Base-by-base conservation (phyloP, 768 basidiomycete genomes). In the Naematelia aurantialba region DNA sequence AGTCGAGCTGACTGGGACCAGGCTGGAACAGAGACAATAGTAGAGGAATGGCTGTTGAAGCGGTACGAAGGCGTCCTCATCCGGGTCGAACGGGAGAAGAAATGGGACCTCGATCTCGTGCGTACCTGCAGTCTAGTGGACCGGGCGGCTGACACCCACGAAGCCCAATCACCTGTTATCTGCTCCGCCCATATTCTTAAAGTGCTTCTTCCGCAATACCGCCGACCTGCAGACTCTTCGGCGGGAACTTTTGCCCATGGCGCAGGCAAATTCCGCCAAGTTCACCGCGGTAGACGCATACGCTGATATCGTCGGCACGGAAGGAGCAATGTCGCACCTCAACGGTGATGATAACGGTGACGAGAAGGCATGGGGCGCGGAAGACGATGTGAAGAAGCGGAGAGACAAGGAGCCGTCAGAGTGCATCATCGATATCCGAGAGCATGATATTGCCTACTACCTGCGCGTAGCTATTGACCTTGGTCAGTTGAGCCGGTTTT, bases 381-480 rank as follows among this genome's bases (percentile, higher is more conserved):
- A 76, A 17, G 81, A 76, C 47, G 65, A 72, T 14, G 55, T 51
- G 3, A 68, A 65, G 52, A 72, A 90, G 69, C 82, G 81, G 66
- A 89, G 63, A 45, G 77, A 78, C 52, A 59, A 63, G 52, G 78
- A 96, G 72, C 90, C 94, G n/a, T 82, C 85, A 50, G 92, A 97
- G 55, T 87, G 85, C 67, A 90, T 98, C 72, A 85, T 96, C 74
- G 96, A 99, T 74, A 83, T 94, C 47, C 84, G 96, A 31, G 96
- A 98, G 75, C 97, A 87, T 77, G 96, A 99, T 77, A 90, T 98
- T 25, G 89, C 91, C 0, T 99, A 98, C 77, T 97, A 97, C 78
- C 82, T 96, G 47, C 91, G 96, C 19, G 94, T 98, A n/a, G 92
- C 94, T 13, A 99, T 99, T 78, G 96, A 99, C 83, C 91, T 93